A percentile compares a stretch with the other conserved stretches of the same genome.
Conservation (phyloP, 768 basidiomycete species). For the Steccherinum ochraceum region DNA sequence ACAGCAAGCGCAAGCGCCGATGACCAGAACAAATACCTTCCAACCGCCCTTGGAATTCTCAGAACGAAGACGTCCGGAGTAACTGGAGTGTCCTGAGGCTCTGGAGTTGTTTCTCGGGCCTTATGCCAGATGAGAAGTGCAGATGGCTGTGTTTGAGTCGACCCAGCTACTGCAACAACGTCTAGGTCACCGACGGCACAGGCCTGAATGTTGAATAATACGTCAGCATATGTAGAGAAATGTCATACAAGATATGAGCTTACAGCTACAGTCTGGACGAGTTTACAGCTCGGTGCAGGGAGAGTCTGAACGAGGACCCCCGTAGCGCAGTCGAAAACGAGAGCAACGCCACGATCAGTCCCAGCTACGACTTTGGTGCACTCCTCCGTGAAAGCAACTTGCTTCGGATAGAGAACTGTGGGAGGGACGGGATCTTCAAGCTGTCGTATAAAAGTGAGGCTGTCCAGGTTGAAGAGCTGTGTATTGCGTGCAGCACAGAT, state of each 20-base stretch:
- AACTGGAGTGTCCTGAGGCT: neutral
- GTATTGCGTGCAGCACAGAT: neutral
- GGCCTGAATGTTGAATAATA: neutral
- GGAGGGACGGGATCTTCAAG: neutral
- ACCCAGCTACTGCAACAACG: neutral
- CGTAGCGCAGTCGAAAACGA: neutral
- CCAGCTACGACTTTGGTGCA: neutral
- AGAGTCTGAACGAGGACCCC: neutral
- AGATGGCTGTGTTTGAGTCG: neutral
- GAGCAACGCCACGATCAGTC: neutral
- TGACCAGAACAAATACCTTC: neutral
- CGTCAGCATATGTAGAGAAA: no score
- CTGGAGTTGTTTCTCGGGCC: neutral
- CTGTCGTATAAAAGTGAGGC: neutral
- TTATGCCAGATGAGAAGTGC: neutral
- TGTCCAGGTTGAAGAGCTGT: neutral
- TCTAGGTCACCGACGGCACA: neutral
- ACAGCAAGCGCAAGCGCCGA: neutral
- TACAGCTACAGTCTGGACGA: no score
- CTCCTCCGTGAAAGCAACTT: neutral
- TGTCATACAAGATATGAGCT: no score
- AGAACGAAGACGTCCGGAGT: neutral
- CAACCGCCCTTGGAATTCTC: neutral
- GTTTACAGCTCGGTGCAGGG: no score
- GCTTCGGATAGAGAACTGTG: neutral